Evolutionary conservation across 164 flowering plant genomes (phyloP).

Genomic region (Magnolia changhungtana): DNA sequence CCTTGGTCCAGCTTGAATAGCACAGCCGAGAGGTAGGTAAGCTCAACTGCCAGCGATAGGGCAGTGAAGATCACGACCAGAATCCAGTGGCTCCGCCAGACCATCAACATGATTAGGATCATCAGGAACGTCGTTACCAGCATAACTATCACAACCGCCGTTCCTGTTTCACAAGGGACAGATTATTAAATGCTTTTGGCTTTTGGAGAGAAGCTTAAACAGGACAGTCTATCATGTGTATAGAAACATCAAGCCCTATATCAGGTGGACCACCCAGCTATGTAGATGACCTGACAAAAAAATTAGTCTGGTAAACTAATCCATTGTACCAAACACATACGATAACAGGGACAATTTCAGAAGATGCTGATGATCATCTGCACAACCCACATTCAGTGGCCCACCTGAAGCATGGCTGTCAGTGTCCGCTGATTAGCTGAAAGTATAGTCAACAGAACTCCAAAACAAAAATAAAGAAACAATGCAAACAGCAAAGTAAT

Average conservation of each 20-base stretch:
- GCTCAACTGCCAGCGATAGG: conserved; percentile 63
- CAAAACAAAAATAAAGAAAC: too few species aligned
- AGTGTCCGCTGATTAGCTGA: too few species aligned
- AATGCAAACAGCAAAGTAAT: too few species aligned
- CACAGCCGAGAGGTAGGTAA: conserved; percentile 72
- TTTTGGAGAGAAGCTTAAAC: background rate
- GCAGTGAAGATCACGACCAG: conserved; percentile 61
- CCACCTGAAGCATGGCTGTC: too few species aligned
- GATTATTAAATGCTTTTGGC: background rate
- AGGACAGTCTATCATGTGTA: background rate
- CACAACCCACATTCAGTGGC: too few species aligned
- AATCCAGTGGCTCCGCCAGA: conserved; percentile 91
- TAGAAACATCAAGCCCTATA: background rate
- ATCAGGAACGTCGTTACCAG: conserved; percentile 77
- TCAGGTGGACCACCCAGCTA: background rate
- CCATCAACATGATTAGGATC: conserved; percentile 74
- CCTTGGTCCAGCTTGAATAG: conserved; percentile 91
- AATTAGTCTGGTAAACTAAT: too few species aligned
- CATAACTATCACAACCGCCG: conserved; percentile 87
- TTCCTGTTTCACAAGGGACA: conserved; percentile 44
- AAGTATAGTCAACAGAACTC: too few species aligned
- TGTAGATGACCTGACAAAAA: too few species aligned
- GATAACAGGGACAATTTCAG: too few species aligned
- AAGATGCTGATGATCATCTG: too few species aligned
- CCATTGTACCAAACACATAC: too few species aligned